Conservation (phyloP, 495 filamentous ascomycete genomes). For the Sporormia fimetaria region DNA sequence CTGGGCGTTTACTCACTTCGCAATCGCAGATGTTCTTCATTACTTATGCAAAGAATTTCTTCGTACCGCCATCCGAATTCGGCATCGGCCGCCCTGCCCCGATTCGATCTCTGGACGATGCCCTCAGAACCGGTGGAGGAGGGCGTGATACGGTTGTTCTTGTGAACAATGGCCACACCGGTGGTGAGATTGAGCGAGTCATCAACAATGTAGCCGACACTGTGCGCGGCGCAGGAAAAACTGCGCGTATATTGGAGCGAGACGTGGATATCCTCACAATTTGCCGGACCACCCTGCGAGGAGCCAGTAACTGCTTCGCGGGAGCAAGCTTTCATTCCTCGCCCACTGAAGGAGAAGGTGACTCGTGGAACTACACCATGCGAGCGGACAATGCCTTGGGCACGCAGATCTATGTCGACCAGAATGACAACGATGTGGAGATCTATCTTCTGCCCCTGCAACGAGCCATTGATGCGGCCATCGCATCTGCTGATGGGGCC, state of each 20-base stretch:
- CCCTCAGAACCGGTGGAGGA: slow-evolving; percentile 39
- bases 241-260: slow-evolving; percentile 41
- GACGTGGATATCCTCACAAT: slow-evolving; percentile 45
- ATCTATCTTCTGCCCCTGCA: slow-evolving; percentile 69
- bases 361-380: slow-evolving; percentile 77
- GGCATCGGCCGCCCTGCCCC: slow-evolving; percentile 51
- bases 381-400: slow-evolving; percentile 57
- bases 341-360: slow-evolving; percentile 51
- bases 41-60: slow-evolving; percentile 34
- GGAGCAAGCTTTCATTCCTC: slow-evolving; percentile 65
- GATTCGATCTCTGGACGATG: slow-evolving; percentile 49
- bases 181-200: slow-evolving; percentile 60
- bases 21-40: slow-evolving; percentile 28
- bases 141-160: slow-evolving; percentile 58
- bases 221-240: slow-evolving; percentile 43
- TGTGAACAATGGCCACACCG: slow-evolving; percentile 58
- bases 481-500: slow-evolving; percentile 41
- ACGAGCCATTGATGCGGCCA: slow-evolving; percentile 61
- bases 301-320: slow-evolving; percentile 60
- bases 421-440: slow-evolving; percentile 53
- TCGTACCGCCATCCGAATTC: slow-evolving; percentile 37
- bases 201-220: slow-evolving; percentile 49
- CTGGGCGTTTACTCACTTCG: background rate
- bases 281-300: slow-evolving; percentile 58
- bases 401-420: slow-evolving; percentile 45